These are phyloP conservation scores for Theileria orientalis DNA, from an alignment of 169 alveolate species.

Conservation along the genomic window DNA sequence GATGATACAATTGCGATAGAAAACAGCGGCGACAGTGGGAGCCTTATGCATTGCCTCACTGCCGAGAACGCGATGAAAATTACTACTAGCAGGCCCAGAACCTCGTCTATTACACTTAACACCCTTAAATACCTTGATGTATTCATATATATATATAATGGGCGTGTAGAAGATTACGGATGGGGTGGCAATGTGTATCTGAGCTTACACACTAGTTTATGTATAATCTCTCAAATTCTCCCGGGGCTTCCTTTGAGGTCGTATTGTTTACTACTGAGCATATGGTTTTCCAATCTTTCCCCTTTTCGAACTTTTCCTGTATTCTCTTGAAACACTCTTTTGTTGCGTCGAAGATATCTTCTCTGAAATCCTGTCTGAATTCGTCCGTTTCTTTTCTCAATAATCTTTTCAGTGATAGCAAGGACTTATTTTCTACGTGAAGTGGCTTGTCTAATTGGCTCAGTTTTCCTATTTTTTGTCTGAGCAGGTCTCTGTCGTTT, in stretches of 20 bases:
- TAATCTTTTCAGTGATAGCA: constrained; percentile 37
- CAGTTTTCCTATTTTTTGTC: constrained; percentile 62
- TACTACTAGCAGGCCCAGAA: constrained; percentile 16
- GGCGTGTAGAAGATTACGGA: not conserved
- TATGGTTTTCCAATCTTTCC: constrained; percentile 51
- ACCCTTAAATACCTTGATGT: constrained; percentile 6
- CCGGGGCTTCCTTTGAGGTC: constrained; percentile 44
- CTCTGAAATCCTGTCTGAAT: constrained; percentile 35
- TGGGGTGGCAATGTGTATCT: constrained; percentile 28
- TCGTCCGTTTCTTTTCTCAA: constrained; percentile 57
- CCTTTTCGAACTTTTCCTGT: not conserved
- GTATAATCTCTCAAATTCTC: constrained; percentile 4
- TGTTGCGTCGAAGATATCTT: constrained; percentile 44
- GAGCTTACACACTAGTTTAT: not conserved
- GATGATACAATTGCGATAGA: constrained; percentile 47
- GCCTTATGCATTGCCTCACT: constrained; percentile 33
- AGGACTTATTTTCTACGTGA: constrained; percentile 37
- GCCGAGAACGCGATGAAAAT: constrained; percentile 34
- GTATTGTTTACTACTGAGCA: constrained; percentile 51
- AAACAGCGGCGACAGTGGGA: constrained; percentile 33
- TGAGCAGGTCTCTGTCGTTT: constrained; percentile 27
- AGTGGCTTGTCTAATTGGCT: constrained; percentile 55
- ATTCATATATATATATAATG: not conserved
- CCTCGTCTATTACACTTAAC: constrained; percentile 16
- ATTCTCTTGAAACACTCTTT: constrained; percentile 45